These are phyloP conservation scores for Cryptococcus amylolentus DNA, from an alignment of 1,284 basidiomycete species.

Conservation along the genomic window DNA sequence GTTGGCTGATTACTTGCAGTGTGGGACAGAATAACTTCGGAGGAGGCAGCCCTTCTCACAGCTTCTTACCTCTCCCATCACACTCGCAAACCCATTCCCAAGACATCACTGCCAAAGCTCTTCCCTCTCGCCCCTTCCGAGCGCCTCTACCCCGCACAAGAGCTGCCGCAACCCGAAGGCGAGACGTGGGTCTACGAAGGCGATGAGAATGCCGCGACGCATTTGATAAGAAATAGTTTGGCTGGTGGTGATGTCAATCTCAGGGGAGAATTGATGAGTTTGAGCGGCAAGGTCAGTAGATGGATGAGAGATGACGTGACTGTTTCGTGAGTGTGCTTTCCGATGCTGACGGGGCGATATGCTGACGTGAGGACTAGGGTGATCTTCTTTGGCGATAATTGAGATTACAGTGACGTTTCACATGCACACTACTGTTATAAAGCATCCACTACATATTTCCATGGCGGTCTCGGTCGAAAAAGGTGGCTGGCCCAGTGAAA, in stretches of 20 bases:
- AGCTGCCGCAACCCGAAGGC: slow-evolving; percentile 25
- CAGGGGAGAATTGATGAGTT: slow-evolving; percentile 72
- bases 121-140: slow-evolving; percentile 25
- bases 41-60: slow-evolving; percentile 87
- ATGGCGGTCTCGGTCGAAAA: too few species aligned
- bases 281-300: slow-evolving; percentile 75
- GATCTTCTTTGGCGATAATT: not conserved
- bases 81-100: slow-evolving; percentile 42
- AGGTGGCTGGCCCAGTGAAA: too few species aligned
- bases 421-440: too few species aligned
- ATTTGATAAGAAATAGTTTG: slow-evolving; percentile 90
- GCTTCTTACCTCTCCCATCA: slow-evolving; percentile 75
- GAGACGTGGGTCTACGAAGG: slow-evolving; percentile 68
- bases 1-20: slow-evolving; percentile 46
- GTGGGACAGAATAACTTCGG: slow-evolving; percentile 92
- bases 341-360: not conserved
- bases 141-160: slow-evolving; percentile 41
- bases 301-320: slow-evolving; percentile 84
- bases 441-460: too few species aligned
- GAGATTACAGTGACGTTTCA: not conserved
- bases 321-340: slow-evolving; percentile 65
- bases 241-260: slow-evolving; percentile 72
- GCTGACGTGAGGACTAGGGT: slow-evolving; percentile 2
- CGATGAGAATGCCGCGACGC: slow-evolving; percentile 85
- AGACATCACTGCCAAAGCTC: slow-evolving; percentile 27